phyloP scores from a whole-genome alignment of 179 eudicot species.

The Sideroxylon spinosum region DNA sequence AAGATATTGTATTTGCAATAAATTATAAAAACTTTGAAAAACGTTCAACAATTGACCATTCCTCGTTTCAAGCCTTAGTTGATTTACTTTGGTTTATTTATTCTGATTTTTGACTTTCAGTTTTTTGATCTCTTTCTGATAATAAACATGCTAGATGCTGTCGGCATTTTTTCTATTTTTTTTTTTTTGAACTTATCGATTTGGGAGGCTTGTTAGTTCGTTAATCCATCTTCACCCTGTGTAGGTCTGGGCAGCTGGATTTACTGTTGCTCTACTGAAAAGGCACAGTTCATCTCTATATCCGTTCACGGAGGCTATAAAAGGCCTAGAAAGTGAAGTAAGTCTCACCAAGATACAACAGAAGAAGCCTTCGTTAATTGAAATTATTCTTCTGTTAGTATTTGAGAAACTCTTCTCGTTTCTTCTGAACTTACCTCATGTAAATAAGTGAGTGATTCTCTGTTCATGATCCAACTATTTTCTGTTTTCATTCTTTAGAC shows the following conservation, averaged over 20 bases:
- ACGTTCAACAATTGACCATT: not conserved
- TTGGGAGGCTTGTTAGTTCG: not conserved
- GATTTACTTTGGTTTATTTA: not conserved
- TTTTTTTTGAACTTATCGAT: not conserved
- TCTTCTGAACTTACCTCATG: slow-evolving; percentile 57
- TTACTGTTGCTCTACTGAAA: slow-evolving; percentile 79
- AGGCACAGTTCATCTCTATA: slow-evolving; percentile 54
- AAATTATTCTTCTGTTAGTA: slow-evolving; percentile 40
- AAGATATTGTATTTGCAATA: not conserved
- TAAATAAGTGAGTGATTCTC: slow-evolving; percentile 50
- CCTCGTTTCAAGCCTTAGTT: not conserved
- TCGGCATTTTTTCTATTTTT: not conserved
- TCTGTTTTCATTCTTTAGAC: not conserved
- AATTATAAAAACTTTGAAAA: not conserved
- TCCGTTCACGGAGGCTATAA: slow-evolving; percentile 33
- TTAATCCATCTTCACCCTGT: not conserved
- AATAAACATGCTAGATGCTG: not conserved
- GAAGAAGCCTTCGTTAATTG: slow-evolving; percentile 40
- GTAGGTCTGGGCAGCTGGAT: slow-evolving; percentile 99
- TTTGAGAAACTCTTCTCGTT: slow-evolving; percentile 70
- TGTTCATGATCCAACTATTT: not conserved
- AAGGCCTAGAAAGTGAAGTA: slow-evolving; percentile 20
- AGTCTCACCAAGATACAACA: slow-evolving; percentile 29
- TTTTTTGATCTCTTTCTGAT: not conserved
- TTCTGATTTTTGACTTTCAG: not conserved